Percentiles rank a stretch among this genome's conserved stretches.
phyloP scores from a whole-genome alignment of 2,329 filamentous ascomycete genomes.

The Fusarium lateritium region DNA sequence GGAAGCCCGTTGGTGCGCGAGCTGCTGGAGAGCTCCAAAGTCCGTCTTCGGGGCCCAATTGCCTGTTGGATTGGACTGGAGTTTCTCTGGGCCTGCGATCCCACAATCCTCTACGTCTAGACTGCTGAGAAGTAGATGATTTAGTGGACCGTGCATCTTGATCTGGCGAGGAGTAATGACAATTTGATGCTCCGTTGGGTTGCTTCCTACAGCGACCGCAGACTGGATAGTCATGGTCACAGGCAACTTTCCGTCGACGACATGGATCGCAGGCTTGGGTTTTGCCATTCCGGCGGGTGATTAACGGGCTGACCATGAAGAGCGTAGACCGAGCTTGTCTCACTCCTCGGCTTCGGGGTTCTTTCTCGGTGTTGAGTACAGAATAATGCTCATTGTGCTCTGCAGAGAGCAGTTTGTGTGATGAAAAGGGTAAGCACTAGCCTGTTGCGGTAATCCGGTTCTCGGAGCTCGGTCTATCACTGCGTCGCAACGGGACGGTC shows the following conservation, averaged over 20 bases:
- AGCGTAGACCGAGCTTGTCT: too few species aligned
- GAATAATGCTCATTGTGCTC: too few species aligned
- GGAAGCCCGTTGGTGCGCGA: not conserved
- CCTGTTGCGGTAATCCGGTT: too few species aligned
- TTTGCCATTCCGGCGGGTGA: slow-evolving; percentile 8
- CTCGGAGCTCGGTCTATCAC: too few species aligned
- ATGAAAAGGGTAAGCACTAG: too few species aligned
- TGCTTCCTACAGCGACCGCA: not conserved
- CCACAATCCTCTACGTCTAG: not conserved
- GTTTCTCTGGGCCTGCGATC: not conserved
- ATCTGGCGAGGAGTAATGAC: not conserved
- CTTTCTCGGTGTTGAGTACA: too few species aligned
- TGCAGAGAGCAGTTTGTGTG: too few species aligned
- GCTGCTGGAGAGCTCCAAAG: slow-evolving; percentile 3
- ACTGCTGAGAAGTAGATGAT: not conserved
- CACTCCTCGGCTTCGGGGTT: too few species aligned
- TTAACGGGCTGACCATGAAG: not conserved
- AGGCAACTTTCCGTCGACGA: slow-evolving; percentile 3
- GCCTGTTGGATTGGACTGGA: not conserved
- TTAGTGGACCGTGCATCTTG: accelerated
- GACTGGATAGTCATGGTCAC: not conserved
- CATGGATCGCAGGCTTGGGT: slow-evolving; percentile 11
- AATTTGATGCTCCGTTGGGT: not conserved
- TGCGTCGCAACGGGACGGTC: too few species aligned
- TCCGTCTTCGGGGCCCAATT: not conserved